phyloP scores from a whole-genome alignment of 306 rosid species.

The Inga oerstediana region DNA sequence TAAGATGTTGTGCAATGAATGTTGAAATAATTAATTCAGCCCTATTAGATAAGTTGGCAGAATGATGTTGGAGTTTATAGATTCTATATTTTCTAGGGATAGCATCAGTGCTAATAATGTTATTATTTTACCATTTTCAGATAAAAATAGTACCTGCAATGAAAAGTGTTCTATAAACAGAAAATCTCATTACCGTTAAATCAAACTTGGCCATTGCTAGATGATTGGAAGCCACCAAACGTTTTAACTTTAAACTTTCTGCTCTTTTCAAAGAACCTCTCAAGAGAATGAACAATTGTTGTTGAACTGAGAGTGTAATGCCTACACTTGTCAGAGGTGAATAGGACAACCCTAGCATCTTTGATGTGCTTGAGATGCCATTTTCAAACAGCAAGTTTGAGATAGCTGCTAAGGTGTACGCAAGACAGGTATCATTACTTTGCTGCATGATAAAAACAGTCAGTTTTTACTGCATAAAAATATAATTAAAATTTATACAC shows the following conservation, averaged over 20 bases:
- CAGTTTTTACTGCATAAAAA: conserved; percentile 33
- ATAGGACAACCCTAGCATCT: conserved; percentile 85
- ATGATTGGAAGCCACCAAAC: conserved; percentile 92
- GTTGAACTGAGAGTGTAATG: conserved; percentile 84
- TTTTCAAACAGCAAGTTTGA: conserved; percentile 92
- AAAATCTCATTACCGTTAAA: conserved; percentile 68
- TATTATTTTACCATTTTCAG: conserved; percentile 8
- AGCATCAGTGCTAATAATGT: neutral
- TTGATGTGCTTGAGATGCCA: conserved; percentile 87
- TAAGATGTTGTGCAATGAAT: neutral
- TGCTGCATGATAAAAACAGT: conserved; percentile 65
- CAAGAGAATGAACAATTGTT: conserved; percentile 89
- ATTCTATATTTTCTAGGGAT: conserved; percentile 24
- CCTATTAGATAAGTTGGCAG: neutral
- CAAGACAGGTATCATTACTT: conserved; percentile 92
- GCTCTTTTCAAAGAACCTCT: conserved; percentile 96
- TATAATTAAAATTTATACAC: neutral
- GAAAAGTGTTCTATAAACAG: conserved; percentile 22
- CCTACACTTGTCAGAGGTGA: conserved; percentile 87
- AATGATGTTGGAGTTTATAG: conserved; percentile 16
- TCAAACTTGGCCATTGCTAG: conserved; percentile 94
- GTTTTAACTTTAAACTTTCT: conserved; percentile 83
- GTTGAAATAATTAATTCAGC: conserved; percentile 1
- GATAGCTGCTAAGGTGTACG: conserved; percentile 91
- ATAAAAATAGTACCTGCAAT: conserved; percentile 1